Percentiles rank a stretch among this genome's conserved stretches.
These are phyloP conservation scores for Oryza glumipatula DNA, from an alignment of 176 grass and related monocot genomes.

Conservation along the genomic window DNA sequence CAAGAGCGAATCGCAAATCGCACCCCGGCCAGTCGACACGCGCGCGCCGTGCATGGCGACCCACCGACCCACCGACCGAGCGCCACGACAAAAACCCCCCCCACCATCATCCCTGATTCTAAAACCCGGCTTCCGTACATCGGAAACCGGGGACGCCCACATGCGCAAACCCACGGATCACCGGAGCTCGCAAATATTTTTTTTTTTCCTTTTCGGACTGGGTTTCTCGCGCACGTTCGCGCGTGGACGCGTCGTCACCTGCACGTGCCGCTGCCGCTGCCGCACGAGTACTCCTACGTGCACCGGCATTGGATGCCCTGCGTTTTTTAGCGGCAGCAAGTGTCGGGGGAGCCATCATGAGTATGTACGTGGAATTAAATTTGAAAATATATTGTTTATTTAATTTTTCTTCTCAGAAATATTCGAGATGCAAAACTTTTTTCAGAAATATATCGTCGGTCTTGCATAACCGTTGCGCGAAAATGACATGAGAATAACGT, in stretches of 20 bases:
- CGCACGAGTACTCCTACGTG: not conserved
- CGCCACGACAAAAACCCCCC: not conserved
- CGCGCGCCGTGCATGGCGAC: not conserved
- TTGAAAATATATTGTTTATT: no score
- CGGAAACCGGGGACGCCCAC: slow-evolving; percentile 21
- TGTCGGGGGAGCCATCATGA: slow-evolving; percentile 17
- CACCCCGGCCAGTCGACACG: no score
- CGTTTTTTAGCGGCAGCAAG: not conserved
- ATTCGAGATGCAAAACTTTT: no score
- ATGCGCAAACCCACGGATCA: slow-evolving; percentile 2
- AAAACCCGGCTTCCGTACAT: slow-evolving; percentile 18
- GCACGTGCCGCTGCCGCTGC: not conserved
- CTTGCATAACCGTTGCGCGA: no score
- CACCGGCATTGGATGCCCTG: slow-evolving; percentile 47
- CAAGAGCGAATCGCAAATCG: no score
- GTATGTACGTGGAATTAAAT: not conserved
- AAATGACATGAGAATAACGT: no score
- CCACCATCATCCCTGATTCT: not conserved
- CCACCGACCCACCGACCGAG: not conserved
- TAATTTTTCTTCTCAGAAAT: no score
- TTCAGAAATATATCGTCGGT: no score
- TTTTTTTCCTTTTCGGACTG: not conserved
- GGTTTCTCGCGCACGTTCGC: not conserved
- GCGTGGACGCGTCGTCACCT: not conserved
- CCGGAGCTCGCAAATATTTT: not conserved